Conservation (phyloP, 495 filamentous ascomycete species). For the Neurospora sp. region DNA sequence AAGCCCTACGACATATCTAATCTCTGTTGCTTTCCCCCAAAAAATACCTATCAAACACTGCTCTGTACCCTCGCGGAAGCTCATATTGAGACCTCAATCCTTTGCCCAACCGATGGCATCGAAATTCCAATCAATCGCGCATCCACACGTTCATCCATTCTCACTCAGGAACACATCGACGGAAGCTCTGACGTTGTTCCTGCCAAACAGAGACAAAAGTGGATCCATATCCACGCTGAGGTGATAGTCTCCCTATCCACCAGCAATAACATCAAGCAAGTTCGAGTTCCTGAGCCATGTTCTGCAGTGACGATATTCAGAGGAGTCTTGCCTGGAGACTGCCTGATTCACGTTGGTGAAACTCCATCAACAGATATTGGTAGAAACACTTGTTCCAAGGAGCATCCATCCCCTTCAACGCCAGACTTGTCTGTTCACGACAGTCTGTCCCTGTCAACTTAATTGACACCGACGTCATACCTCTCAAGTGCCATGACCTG, state of each 20-base stretch:
- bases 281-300: not conserved
- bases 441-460: not conserved
- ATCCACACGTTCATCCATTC: not conserved
- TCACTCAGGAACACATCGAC: not conserved
- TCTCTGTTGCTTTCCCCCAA: not conserved
- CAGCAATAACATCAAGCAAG: not conserved
- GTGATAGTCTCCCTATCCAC: not conserved
- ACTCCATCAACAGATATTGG: not conserved
- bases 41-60: not conserved
- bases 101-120: not conserved
- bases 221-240: not conserved
- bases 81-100: not conserved
- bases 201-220: not conserved
- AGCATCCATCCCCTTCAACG: not conserved
- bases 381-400: not conserved
- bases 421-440: not conserved
- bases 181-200: not conserved
- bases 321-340: not conserved
- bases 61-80: not conserved
- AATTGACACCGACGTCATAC: not conserved
- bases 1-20: not conserved
- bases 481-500: not conserved
- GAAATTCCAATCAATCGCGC: not conserved
- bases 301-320: not conserved
- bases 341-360: not conserved